A percentile compares a stretch with the other conserved stretches of the same genome.
Evolutionary conservation across 2,329 filamentous ascomycete genomes (phyloP).

Genomic region (Clarireedia hainanense): DNA sequence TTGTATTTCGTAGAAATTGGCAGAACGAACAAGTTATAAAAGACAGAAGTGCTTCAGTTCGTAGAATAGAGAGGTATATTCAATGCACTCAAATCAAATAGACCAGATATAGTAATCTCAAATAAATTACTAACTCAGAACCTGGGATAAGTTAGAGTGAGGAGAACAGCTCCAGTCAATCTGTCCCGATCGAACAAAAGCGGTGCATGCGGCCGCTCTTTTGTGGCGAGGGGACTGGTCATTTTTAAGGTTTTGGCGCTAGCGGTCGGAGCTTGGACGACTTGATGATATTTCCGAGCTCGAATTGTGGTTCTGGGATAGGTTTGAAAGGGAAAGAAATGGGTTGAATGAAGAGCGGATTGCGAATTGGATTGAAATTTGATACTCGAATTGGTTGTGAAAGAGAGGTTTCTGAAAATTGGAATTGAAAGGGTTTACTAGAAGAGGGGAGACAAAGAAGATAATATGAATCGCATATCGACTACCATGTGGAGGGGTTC

Average conservation of each 20-base stretch:
- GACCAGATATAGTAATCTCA: not conserved
- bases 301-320: not conserved
- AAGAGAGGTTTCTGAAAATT: not conserved
- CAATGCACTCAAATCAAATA: not conserved
- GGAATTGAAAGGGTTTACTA: not conserved
- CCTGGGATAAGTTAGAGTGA: not conserved
- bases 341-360: no score
- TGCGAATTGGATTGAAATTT: no score
- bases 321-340: no score
- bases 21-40: no score
- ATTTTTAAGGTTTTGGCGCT: not conserved
- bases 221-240: not conserved
- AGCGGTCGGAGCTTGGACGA: not conserved
- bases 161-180: not conserved
- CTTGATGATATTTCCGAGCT: not conserved
- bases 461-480: constrained; percentile 1
- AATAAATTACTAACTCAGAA: not conserved
- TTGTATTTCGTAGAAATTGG: no score
- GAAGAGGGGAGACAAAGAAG: not conserved
- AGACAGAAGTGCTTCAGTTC: no score
- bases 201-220: not conserved
- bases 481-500: not conserved
- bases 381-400: no score
- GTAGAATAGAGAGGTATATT: no score
- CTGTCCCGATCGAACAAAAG: not conserved